Conservation (phyloP, 768 basidiomycete species). For the Boletus sp. region DNA sequence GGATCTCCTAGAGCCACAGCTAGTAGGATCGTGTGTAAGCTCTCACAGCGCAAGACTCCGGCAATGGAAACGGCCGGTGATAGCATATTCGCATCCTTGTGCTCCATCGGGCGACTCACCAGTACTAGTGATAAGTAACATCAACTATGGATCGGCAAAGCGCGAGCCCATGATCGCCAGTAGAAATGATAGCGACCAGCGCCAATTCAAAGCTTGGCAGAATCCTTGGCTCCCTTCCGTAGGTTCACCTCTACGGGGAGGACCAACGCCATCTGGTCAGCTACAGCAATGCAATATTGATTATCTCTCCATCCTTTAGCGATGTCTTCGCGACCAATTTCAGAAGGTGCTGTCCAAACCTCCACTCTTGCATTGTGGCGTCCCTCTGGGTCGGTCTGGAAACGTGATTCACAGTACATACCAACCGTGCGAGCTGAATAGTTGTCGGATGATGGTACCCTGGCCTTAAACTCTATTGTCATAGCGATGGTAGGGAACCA, state of each 20-base stretch:
- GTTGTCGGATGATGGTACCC: constrained; percentile 44
- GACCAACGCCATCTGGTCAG: constrained; percentile 59
- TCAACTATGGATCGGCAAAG: background rate
- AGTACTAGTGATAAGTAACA: background rate
- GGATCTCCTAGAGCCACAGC: background rate
- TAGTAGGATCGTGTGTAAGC: background rate
- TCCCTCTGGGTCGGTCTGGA: constrained; percentile 51
- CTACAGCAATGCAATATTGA: constrained; percentile 59
- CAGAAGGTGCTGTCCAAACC: constrained; percentile 63
- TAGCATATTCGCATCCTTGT: background rate
- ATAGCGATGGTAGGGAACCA: constrained; percentile 49
- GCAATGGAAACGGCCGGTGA: background rate
- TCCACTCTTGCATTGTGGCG: constrained; percentile 60
- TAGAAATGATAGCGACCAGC: too few species aligned
- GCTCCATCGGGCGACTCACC: background rate
- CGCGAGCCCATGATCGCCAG: background rate
- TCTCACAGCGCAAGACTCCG: constrained; percentile 4
- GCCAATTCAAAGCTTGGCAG: too few species aligned
- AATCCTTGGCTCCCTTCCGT: too few species aligned
- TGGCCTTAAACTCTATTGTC: constrained; percentile 60
- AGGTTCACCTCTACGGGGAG: constrained; percentile 33
- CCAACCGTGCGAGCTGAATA: constrained; percentile 55
- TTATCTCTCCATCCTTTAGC: constrained; percentile 55
- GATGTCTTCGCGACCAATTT: constrained; percentile 46
- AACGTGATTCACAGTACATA: constrained; percentile 52